Base-by-base conservation (phyloP, 495 filamentous ascomycete genomes). In the Acidomyces sp. region DNA sequence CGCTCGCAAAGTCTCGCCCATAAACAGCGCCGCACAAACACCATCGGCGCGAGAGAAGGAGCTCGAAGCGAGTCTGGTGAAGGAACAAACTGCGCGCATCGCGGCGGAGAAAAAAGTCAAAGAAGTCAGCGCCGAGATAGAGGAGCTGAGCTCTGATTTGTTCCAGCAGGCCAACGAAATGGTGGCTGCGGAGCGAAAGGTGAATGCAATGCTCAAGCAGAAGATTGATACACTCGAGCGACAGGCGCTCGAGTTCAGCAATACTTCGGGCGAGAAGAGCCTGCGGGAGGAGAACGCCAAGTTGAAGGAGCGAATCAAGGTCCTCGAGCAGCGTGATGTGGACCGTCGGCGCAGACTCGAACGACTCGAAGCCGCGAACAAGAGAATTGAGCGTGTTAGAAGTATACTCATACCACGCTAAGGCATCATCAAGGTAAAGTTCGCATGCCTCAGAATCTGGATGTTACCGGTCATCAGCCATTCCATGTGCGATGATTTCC, bases 81-180 rank as follows among this genome's bases (percentile, higher is more conserved):
- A 72, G 37, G 90, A 95, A 56, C 75, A 79, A 51, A 57, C 58
- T 21, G 64, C 85, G 35, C 79, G 90, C 29, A 66, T 70, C 17
- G 70, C 72, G 10, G 88, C 87, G 2, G 90, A 97, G 62, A 66
- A 68, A 25, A 71, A 74, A 45, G 65, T 93, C 22, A 67, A 65
- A 49, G 72, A 78, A 39, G 78, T 84, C 21, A 79, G 69, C 35
- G 68, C 63, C 0, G 90, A 97, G 63, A 68, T 97, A 11, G 92
- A 96, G 58, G 90, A 97, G 53, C 64, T 97, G 49, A 84, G 75
- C 24, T 80, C 76, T 32, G 74, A 78, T 48, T 65, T 97, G 36
- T 97, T 97, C 62, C 76, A 83, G 56, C 78, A 93, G 60, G 90
- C 90, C 13, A 96, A 96, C 53, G 83, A 93, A 66, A 96, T 97